A percentile compares a stretch with the other conserved stretches of the same genome.
Evolutionary conservation across 129 eudicot species (phyloP).

Genomic region (Flaveria trinervia): DNA sequence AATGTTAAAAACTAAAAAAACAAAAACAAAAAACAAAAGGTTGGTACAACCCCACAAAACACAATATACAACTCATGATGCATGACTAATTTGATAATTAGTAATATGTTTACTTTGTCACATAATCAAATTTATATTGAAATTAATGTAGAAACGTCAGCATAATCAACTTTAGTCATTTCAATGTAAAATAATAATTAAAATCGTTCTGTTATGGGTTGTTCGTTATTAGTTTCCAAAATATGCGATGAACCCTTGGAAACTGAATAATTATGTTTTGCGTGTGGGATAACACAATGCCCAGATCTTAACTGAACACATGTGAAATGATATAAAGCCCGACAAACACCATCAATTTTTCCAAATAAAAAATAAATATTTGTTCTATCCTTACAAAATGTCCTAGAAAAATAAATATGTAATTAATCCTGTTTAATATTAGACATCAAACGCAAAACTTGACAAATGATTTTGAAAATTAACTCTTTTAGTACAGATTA

Average conservation of each 20-base stretch:
- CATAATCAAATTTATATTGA: background rate
- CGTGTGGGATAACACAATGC: slow-evolving; percentile 5
- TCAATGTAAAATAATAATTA: no score
- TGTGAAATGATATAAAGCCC: slow-evolving; percentile 21
- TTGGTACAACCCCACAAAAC: no score
- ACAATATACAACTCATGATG: no score
- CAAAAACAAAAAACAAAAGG: no score
- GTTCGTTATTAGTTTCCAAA: background rate
- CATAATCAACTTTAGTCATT: no score
- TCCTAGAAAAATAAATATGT: background rate
- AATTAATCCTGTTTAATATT: background rate
- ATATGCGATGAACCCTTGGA: background rate
- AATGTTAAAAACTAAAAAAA: no score
- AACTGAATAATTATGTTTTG: background rate
- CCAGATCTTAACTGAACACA: slow-evolving; percentile 21
- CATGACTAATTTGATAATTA: no score
- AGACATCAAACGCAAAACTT: background rate
- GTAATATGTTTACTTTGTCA: no score
- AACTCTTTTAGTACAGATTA: background rate
- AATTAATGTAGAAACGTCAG: background rate
- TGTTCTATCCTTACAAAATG: background rate
- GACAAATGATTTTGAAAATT: background rate
- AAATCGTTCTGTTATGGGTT: background rate
- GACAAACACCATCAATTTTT: background rate
- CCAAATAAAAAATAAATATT: background rate